These are phyloP conservation scores for Gnomoniopsis sp. DNA, from an alignment of 2,329 filamentous ascomycete genomes.

Conservation along the genomic window DNA sequence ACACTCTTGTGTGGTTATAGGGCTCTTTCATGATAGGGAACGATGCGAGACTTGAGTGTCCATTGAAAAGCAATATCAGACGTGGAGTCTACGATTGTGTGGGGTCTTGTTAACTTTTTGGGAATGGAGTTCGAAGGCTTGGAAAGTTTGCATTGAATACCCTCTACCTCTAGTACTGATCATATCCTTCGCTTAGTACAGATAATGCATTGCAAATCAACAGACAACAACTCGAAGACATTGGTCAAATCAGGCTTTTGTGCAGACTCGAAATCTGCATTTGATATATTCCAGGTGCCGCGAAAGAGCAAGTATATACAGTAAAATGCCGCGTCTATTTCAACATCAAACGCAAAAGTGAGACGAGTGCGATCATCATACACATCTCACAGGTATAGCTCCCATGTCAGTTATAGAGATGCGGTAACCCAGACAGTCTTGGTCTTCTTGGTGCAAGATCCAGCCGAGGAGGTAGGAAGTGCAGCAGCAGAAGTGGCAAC, in stretches of 20 bases:
- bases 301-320: background rate
- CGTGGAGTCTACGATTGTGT: no score
- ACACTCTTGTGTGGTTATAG: no score
- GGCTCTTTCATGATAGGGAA: no score
- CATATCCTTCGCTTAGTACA: no score
- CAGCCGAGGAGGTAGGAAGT: constrained; percentile 3
- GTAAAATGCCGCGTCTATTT: background rate
- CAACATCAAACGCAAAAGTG: background rate
- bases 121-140: no score
- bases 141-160: no score
- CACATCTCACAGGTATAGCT: background rate
- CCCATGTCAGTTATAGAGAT: constrained; percentile 1
- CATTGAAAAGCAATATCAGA: no score
- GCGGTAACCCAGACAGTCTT: constrained; percentile 16
- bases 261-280: background rate
- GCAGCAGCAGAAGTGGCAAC: background rate
- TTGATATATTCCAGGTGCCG: background rate
- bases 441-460: constrained; percentile 13
- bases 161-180: no score
- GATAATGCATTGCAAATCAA: no score
- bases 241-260: background rate
- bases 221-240: background rate
- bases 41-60: no score
- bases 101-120: no score
- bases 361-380: background rate